phyloP scores from a whole-genome alignment of 2,329 filamentous ascomycete species.

The Fusarium sp. region DNA sequence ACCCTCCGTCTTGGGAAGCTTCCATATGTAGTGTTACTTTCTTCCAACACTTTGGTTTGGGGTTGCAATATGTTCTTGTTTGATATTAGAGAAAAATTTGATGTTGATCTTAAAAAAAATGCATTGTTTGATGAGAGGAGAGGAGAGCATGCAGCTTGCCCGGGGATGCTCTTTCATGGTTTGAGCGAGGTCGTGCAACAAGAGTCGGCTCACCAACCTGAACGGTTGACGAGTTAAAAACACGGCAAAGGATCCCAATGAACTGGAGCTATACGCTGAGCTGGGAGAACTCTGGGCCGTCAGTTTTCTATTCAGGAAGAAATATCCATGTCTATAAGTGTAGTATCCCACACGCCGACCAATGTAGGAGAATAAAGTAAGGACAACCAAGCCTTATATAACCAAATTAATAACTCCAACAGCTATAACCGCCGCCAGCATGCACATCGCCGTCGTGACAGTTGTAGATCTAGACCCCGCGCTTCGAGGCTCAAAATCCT shows the following conservation, averaged over 20 bases:
- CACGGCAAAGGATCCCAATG: neutral
- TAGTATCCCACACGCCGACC: neutral
- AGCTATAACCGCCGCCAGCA: neutral
- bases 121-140: neutral
- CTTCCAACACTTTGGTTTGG: too few species aligned
- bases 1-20: neutral
- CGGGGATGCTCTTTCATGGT: neutral
- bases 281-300: neutral
- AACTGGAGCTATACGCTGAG: neutral
- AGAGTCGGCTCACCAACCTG: neutral
- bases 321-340: neutral
- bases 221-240: too few species aligned
- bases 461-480: neutral
- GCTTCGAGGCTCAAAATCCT: constrained; percentile 26
- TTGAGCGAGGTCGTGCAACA: neutral
- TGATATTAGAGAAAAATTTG: neutral
- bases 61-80: neutral
- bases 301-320: neutral
- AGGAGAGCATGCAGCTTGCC: neutral
- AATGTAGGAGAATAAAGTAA: neutral
- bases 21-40: too few species aligned
- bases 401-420: neutral
- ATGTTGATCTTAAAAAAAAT: neutral
- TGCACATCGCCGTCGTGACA: neutral
- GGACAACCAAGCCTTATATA: neutral